Evolutionary conservation across 75 land plant species (phyloP).

Genomic region (Picea sitchensis): DNA sequence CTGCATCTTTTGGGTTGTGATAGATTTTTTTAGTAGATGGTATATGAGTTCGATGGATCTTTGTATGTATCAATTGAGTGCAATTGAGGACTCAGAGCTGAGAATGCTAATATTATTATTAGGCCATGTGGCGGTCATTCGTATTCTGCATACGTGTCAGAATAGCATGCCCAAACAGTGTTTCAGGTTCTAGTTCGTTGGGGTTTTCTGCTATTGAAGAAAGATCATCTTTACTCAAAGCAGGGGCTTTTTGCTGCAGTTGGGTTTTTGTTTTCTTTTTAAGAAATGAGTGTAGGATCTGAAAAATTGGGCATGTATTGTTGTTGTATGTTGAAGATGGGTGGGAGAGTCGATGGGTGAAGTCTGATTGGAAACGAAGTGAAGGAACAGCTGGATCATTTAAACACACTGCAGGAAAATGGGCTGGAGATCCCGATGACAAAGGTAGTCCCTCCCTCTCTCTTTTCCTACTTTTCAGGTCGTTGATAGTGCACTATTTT

Average conservation of each 20-base stretch:
- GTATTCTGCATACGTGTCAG: neutral
- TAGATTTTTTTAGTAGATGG: neutral
- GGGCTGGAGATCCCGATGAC: constrained; percentile 78
- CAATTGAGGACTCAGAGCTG: no score
- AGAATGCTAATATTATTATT: no score
- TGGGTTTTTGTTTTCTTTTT: neutral
- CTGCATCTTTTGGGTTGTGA: neutral
- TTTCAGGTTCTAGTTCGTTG: neutral
- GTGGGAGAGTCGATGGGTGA: constrained; percentile 77
- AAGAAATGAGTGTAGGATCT: neutral
- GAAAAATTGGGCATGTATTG: neutral
- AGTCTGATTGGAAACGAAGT: constrained; percentile 63
- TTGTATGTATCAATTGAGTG: no score
- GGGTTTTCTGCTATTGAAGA: neutral
- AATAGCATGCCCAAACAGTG: neutral
- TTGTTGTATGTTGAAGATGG: constrained; percentile 40
- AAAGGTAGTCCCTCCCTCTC: constrained; percentile 41
- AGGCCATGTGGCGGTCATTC: no score
- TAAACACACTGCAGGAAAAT: constrained; percentile 75
- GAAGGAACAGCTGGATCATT: constrained; percentile 74
- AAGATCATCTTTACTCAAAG: neutral
- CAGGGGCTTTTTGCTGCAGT: neutral
- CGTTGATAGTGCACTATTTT: neutral
- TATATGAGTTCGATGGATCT: neutral
- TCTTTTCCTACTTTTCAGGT: neutral